These are phyloP conservation scores for Shiraia sp. DNA, from an alignment of 2,329 filamentous ascomycete species.

Conservation along the genomic window DNA sequence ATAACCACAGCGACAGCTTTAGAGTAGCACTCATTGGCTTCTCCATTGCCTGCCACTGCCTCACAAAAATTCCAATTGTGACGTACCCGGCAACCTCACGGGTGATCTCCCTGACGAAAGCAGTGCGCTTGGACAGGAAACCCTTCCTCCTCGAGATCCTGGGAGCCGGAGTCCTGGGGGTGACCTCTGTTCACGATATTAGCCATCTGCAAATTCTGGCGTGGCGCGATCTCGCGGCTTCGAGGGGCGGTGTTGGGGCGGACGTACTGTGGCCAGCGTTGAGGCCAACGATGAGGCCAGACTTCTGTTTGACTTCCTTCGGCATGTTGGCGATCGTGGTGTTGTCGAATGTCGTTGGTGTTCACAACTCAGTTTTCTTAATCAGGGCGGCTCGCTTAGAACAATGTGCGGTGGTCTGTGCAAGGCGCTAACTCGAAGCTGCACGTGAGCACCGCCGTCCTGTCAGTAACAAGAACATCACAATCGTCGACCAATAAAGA, in stretches of 20 bases:
- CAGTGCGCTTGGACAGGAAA: slow-evolving; percentile 93
- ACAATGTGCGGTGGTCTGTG: not conserved
- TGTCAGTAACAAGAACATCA: not conserved
- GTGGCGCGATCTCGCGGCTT: slow-evolving; percentile 12
- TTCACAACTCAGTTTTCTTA: slow-evolving; percentile 7
- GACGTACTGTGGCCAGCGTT: slow-evolving; percentile 70
- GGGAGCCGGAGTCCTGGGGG: slow-evolving; percentile 54
- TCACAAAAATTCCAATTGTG: slow-evolving; percentile 7
- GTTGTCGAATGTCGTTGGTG: slow-evolving; percentile 34
- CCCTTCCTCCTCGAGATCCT: slow-evolving; percentile 78
- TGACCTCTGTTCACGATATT: slow-evolving; percentile 51
- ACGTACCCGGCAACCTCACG: slow-evolving; percentile 96
- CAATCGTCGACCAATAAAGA: not conserved
- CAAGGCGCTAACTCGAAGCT: not conserved
- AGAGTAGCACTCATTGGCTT: slow-evolving; percentile 1
- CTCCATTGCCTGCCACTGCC: not conserved
- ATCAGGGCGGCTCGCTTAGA: not conserved
- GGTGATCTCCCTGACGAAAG: slow-evolving; percentile 95
- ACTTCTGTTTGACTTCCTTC: slow-evolving; percentile 59
- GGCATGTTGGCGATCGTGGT: slow-evolving; percentile 51
- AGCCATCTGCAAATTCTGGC: slow-evolving; percentile 19
- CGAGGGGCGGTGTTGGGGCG: slow-evolving; percentile 18
- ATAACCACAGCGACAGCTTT: not conserved
- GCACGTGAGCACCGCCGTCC: not conserved
- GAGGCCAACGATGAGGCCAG: slow-evolving; percentile 61